Percentiles rank a stretch among this genome's conserved stretches.
phyloP scores from a whole-genome alignment of 2,329 filamentous ascomycete species.

The Graphiopsis chlorocephala region DNA sequence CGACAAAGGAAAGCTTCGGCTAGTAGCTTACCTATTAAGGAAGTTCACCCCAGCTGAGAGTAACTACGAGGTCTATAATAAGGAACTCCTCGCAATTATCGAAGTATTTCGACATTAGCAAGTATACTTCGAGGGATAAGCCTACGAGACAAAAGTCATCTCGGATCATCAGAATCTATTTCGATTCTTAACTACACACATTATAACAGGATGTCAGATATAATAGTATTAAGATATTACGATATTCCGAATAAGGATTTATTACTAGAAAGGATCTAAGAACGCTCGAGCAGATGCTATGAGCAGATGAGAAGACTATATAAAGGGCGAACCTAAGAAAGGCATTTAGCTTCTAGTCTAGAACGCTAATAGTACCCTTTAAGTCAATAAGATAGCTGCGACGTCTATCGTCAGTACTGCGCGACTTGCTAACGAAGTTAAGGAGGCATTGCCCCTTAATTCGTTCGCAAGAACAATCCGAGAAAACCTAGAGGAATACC shows the following conservation, averaged over 20 bases:
- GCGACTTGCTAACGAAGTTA: background rate
- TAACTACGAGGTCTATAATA: constrained; percentile 21
- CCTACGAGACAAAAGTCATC: background rate
- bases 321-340: constrained; percentile 8
- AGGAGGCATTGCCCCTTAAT: background rate
- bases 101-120: background rate
- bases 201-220: constrained; percentile 15
- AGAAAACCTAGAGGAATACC: background rate
- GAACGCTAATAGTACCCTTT: constrained; percentile 16
- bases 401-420: background rate
- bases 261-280: constrained; percentile 18
- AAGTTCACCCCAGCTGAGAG: constrained; percentile 19
- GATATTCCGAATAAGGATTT: constrained; percentile 18
- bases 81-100: constrained; percentile 16
- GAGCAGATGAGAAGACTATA: constrained; percentile 19
- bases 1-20: constrained; percentile 15
- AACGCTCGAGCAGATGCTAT: constrained; percentile 18
- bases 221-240: constrained; percentile 16
- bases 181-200: background rate
- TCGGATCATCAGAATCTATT: background rate
- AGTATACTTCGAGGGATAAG: background rate
- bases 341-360: constrained; percentile 2
- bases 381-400: background rate
- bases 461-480: background rate
- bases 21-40: constrained; percentile 20